Evolutionary conservation across 345 rosid species (phyloP).

Genomic region (Dipteronia sinensis): DNA sequence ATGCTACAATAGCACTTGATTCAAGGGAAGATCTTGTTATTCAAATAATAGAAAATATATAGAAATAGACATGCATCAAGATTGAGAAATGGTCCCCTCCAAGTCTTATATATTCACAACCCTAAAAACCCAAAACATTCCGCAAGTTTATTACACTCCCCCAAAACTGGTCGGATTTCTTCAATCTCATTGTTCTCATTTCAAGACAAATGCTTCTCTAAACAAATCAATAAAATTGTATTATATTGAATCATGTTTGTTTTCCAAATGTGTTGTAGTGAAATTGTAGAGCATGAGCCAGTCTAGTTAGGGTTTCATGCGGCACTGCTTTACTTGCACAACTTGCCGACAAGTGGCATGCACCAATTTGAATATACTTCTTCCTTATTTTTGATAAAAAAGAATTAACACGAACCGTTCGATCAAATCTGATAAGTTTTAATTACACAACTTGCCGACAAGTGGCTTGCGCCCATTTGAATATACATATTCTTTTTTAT

Average conservation of each 20-base stretch:
- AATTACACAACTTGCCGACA: too few species aligned
- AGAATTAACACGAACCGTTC: too few species aligned
- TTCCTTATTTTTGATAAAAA: too few species aligned
- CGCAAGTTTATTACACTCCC: slow-evolving; percentile 26
- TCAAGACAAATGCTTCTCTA: slow-evolving; percentile 37
- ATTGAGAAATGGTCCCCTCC: slow-evolving; percentile 46
- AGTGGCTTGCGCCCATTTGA: too few species aligned
- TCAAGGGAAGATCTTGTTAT: too few species aligned
- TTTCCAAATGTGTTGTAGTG: slow-evolving; percentile 42
- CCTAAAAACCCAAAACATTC: slow-evolving; percentile 34
- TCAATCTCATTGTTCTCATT: slow-evolving; percentile 20
- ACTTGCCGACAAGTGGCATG: slow-evolving; percentile 69
- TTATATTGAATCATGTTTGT: background rate
- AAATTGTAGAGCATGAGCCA: slow-evolving; percentile 37
- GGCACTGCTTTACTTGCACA: slow-evolving; percentile 42
- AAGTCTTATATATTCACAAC: slow-evolving; percentile 22
- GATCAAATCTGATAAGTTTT: too few species aligned
- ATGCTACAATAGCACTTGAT: too few species aligned
- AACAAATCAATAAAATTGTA: background rate
- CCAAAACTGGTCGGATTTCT: slow-evolving; percentile 30
- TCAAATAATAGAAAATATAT: too few species aligned
- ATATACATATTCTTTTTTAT: too few species aligned
- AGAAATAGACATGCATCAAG: slow-evolving; percentile 27
- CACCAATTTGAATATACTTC: background rate
- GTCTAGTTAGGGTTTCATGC: slow-evolving; percentile 33